These are phyloP conservation scores for Hordeum marinum DNA, from an alignment of 176 grass and related monocot genomes.

Conservation along the genomic window DNA sequence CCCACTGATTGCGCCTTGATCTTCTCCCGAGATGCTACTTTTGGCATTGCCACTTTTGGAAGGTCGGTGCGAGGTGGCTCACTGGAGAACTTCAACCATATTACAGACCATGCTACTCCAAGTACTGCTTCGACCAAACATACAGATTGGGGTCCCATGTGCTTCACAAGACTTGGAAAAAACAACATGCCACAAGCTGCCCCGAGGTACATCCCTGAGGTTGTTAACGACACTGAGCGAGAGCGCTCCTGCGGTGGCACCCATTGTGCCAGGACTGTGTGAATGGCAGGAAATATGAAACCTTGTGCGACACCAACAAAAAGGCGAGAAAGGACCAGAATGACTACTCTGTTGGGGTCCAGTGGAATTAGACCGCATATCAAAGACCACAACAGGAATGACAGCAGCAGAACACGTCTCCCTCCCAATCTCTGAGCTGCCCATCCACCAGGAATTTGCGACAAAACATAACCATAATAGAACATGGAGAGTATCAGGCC, in stretches of 20 bases:
- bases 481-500: slow-evolving; percentile 4
- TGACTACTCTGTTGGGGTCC: background rate
- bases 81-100: slow-evolving; percentile 12
- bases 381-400: background rate
- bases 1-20: background rate
- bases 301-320: slow-evolving; percentile 7
- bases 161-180: slow-evolving; percentile 2
- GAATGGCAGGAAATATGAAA: slow-evolving; percentile 15
- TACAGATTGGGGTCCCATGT: slow-evolving; percentile 1
- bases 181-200: slow-evolving; percentile 6
- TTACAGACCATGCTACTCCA: slow-evolving; percentile 4
- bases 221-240: slow-evolving; percentile 5
- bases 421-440: slow-evolving; percentile 19
- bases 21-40: slow-evolving; percentile 14
- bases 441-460: slow-evolving; percentile 14
- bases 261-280: background rate
- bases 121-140: slow-evolving; percentile 1
- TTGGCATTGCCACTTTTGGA: slow-evolving; percentile 1
- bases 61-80: slow-evolving; percentile 5
- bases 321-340: slow-evolving; percentile 15
- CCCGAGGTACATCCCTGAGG: slow-evolving; percentile 7
- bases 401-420: slow-evolving; percentile 6
- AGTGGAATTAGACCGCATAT: slow-evolving; percentile 8
- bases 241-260: background rate
- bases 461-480: slow-evolving; percentile 6